phyloP scores from a whole-genome alignment of 352 stramenopile species.

The Ophiocytium majus region DNA sequence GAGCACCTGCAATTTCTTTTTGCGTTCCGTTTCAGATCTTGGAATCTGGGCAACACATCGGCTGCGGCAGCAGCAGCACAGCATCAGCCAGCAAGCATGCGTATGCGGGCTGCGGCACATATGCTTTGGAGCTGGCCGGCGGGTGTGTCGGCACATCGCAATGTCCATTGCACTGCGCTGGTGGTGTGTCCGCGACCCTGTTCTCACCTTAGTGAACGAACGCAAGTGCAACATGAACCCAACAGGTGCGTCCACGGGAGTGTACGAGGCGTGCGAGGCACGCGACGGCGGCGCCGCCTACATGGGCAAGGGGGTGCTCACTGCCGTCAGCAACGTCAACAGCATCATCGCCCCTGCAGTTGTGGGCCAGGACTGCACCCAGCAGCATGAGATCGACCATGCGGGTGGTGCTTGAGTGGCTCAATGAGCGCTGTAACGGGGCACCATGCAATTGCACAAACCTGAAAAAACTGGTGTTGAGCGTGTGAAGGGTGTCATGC shows the following conservation, averaged over 20 bases:
- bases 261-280: conserved; percentile 85
- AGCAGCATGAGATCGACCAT: conserved; percentile 80
- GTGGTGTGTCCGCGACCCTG: neutral
- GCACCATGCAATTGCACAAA: conserved; percentile 9
- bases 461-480: neutral
- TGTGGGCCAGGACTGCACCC: conserved; percentile 86
- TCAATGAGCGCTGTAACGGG: too few species aligned
- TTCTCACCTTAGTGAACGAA: too few species aligned
- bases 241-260: conserved; percentile 11
- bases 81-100: too few species aligned
- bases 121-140: too few species aligned
- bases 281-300: conserved; percentile 90
- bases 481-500: neutral
- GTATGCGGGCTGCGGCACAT: too few species aligned
- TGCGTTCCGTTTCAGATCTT: too few species aligned
- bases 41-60: too few species aligned
- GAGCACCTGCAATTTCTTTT: too few species aligned
- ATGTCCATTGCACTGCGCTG: neutral
- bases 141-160: too few species aligned
- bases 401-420: too few species aligned
- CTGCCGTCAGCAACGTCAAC: conserved; percentile 97
- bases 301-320: conserved; percentile 93
- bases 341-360: conserved; percentile 87
- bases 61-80: too few species aligned
- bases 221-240: too few species aligned